A percentile compares a stretch with the other conserved stretches of the same genome.
phyloP scores from a whole-genome alignment of 192 early-diverging fungal species.

The Glomus cerebriforme region DNA sequence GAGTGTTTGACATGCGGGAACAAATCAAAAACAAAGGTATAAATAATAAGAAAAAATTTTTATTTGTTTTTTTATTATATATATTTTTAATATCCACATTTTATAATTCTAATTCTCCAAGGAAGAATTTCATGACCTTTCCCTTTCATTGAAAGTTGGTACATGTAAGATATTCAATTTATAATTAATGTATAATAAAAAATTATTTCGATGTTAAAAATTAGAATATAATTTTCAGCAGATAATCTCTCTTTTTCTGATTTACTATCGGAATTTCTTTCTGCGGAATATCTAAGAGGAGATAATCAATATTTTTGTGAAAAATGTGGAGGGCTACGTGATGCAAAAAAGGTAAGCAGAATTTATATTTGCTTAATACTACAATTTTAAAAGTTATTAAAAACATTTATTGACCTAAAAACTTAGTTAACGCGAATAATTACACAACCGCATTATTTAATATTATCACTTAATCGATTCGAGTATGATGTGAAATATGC shows the following conservation, averaged over 20 bases:
- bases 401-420: not conserved
- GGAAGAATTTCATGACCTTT: constrained; percentile 29
- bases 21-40: constrained; percentile 16
- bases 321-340: constrained; percentile 14
- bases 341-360: constrained; percentile 28
- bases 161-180: not conserved
- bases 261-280: constrained; percentile 12
- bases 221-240: not conserved
- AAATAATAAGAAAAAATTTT: not conserved
- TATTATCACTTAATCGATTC: constrained; percentile 34
- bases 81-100: not conserved
- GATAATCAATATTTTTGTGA: constrained; percentile 35
- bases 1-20: constrained; percentile 17
- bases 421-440: constrained; percentile 22
- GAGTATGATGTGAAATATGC: constrained; percentile 29
- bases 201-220: not conserved
- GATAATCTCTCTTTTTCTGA: constrained; percentile 7
- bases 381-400: not conserved
- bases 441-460: constrained; percentile 20
- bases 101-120: not conserved
- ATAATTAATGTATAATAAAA: not conserved
- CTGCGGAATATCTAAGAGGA: constrained; percentile 12
- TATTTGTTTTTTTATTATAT: not conserved
- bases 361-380: not conserved
- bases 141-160: constrained; percentile 17